Evolutionary conservation across 139 green algal species (phyloP).

Genomic region (Coccomyxa sp.): DNA sequence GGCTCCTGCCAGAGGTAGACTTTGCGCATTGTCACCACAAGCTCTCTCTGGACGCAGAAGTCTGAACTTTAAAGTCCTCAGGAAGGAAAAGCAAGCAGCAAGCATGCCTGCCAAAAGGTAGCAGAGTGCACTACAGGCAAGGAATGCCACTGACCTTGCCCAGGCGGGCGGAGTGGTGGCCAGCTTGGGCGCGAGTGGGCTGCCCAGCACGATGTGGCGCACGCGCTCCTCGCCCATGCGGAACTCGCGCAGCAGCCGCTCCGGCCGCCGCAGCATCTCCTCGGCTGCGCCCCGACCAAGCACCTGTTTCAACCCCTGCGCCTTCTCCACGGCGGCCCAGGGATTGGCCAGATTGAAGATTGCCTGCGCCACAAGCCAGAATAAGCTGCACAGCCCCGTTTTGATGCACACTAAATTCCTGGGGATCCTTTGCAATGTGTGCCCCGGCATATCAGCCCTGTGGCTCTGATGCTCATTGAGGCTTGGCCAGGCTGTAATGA

Average conservation of each 20-base stretch:
- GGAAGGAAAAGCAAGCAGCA: not conserved
- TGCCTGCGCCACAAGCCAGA: not conserved
- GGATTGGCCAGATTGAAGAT: not conserved
- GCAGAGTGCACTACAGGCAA: not conserved
- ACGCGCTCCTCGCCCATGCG: conserved; percentile 30
- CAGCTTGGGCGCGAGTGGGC: conserved; percentile 3
- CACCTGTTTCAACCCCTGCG: conserved; percentile 7
- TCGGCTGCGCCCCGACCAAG: not conserved
- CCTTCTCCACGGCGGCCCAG: conserved; percentile 14
- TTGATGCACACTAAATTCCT: not conserved
- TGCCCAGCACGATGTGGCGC: conserved; percentile 31
- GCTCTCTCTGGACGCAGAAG: not conserved
- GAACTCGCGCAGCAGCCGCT: not conserved
- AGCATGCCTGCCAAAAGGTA: not conserved
- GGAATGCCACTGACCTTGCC: conserved; percentile 10
- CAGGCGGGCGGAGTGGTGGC: conserved; percentile 37
- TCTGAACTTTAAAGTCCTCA: not conserved
- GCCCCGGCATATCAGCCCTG: not conserved
- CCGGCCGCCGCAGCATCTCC: not conserved
- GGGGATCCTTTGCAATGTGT: not conserved
- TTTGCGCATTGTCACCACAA: not conserved
- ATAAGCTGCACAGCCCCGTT: not conserved
- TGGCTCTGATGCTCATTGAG: no score
- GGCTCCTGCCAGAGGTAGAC: not conserved
- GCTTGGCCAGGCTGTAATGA: not conserved